Evolutionary conservation across 169 alveolate genomes (phyloP).

Genomic region (Amoebophrya sp.): DNA sequence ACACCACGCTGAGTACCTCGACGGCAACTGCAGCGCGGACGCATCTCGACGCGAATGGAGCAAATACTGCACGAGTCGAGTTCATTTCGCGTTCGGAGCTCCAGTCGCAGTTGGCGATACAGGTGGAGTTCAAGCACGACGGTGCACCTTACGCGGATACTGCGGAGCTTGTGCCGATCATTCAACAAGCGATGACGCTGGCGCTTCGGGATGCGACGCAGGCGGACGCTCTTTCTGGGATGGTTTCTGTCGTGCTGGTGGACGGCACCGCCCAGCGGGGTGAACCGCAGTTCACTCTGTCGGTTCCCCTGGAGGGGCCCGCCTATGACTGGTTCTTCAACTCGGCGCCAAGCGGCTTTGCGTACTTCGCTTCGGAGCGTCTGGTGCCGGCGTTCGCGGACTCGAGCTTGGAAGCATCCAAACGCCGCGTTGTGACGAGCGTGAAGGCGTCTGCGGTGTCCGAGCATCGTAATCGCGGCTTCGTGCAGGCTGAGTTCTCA

Average conservation of each 20-base stretch:
- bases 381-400: background rate
- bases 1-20: background rate
- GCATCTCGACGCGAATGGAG: background rate
- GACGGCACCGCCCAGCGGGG: background rate
- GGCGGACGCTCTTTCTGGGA: background rate
- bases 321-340: background rate
- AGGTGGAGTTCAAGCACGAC: background rate
- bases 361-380: background rate
- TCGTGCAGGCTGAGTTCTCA: background rate
- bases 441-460: background rate
- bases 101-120: background rate
- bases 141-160: background rate
- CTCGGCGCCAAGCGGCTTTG: background rate
- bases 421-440: background rate
- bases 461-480: background rate
- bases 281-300: background rate
- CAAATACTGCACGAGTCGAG: background rate
- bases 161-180: background rate
- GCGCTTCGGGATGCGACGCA: background rate
- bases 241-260: background rate
- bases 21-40: background rate
- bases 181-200: background rate
- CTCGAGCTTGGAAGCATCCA: background rate
- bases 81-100: background rate
- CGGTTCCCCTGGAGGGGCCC: background rate